phyloP scores from a whole-genome alignment of 2,329 filamentous ascomycete species.

The Calonectria multiphialidica region DNA sequence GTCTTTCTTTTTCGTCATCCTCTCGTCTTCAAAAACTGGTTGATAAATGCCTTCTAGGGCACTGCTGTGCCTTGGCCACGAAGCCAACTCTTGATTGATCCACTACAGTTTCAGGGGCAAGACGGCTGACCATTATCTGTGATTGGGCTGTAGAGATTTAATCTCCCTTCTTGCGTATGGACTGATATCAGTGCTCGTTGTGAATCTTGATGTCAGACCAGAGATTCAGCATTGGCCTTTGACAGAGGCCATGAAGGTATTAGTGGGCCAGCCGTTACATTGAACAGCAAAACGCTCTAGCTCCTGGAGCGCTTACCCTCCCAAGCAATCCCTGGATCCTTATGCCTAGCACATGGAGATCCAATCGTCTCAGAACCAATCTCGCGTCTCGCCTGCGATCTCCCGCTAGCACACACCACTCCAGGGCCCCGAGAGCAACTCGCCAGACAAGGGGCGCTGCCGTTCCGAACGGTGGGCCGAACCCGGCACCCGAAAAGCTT shows the following conservation, averaged over 20 bases:
- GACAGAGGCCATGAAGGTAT: background rate
- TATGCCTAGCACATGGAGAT: slow-evolving; percentile 2
- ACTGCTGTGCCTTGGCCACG: background rate
- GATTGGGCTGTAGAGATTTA: background rate
- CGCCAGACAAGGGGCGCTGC: background rate
- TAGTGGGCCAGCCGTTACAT: background rate
- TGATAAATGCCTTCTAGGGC: background rate
- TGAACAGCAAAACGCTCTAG: background rate
- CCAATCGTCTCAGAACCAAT: background rate
- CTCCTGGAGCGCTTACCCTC: background rate
- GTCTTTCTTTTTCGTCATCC: background rate
- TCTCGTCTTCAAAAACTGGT: background rate
- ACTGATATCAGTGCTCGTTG: background rate
- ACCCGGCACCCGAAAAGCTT: background rate
- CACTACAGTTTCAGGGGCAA: background rate
- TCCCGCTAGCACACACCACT: slow-evolving; percentile 1
- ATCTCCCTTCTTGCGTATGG: background rate
- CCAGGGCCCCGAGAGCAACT: background rate
- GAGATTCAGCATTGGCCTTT: background rate
- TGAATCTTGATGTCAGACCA: background rate
- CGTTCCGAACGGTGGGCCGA: background rate
- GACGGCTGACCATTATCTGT: background rate
- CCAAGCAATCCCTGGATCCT: background rate
- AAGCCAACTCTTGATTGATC: background rate
- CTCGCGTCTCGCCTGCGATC: background rate